Evolutionary conservation across 2,329 filamentous ascomycete genomes (phyloP).

Genomic region (Chaetoscypha palmicola): DNA sequence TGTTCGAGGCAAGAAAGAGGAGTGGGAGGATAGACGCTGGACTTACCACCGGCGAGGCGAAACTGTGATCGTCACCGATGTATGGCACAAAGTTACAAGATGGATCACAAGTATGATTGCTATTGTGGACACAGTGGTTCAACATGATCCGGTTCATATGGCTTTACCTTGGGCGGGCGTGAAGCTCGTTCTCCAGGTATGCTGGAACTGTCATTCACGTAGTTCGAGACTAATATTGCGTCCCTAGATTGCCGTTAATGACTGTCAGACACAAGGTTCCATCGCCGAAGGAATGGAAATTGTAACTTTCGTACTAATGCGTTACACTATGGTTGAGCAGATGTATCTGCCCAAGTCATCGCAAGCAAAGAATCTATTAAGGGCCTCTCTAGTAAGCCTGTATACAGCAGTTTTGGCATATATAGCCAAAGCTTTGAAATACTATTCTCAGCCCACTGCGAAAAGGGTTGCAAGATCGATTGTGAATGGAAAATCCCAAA

Average conservation of each 20-base stretch:
- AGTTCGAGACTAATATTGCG: not conserved
- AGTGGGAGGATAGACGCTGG: not conserved
- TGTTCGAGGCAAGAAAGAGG: not conserved
- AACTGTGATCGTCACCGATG: not conserved
- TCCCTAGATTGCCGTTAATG: conserved; percentile 6
- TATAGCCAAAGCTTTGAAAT: not conserved
- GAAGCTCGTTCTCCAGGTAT: conserved; percentile 21
- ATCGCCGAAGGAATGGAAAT: conserved; percentile 17
- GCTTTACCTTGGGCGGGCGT: conserved; percentile 27
- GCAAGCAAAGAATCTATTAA: not conserved
- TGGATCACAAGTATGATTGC: not conserved
- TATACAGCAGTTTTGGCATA: conserved; percentile 3
- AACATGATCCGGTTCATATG: conserved; percentile 22
- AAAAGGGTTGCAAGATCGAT: not conserved
- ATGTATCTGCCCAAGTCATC: conserved; percentile 12
- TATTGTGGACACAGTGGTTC: conserved; percentile 15
- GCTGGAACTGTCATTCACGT: not conserved
- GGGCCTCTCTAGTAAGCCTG: not conserved
- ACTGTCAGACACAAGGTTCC: conserved; percentile 13
- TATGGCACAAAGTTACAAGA: not conserved
- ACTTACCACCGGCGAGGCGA: not conserved
- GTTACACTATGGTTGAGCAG: conserved; percentile 18
- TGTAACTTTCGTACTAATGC: conserved; percentile 17
- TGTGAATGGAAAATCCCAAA: not conserved
- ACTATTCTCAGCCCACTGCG: conserved; percentile 5